A percentile compares a stretch with the other conserved stretches of the same genome.
phyloP scores from a whole-genome alignment of 768 basidiomycete species.

The Tulasnella sp. region DNA sequence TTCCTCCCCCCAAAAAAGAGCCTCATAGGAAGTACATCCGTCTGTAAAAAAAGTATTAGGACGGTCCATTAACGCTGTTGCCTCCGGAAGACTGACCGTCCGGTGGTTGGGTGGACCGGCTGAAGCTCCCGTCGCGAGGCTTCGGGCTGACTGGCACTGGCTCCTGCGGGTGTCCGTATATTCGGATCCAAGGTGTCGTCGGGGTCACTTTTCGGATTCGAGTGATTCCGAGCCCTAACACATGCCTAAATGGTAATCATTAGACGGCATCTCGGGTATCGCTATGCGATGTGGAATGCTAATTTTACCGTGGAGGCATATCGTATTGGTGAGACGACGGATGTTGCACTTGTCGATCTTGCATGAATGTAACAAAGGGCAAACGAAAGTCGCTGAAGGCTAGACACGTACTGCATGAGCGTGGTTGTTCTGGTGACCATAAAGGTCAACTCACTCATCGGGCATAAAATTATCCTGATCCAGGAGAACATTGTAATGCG shows the following conservation, averaged over 20 bases:
- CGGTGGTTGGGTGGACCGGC: background rate
- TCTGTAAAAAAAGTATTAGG: background rate
- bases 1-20: too few relatives aligned
- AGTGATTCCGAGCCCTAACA: background rate
- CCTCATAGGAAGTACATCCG: background rate
- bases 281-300: slow-evolving; percentile 34
- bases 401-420: slow-evolving; percentile 52
- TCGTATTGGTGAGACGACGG: background rate
- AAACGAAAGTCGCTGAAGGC: slow-evolving; percentile 8
- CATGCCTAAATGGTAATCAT: background rate
- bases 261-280: background rate
- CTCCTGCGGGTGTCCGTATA: too few relatives aligned
- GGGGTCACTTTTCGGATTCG: background rate
- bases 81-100: background rate
- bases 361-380: slow-evolving; percentile 9
- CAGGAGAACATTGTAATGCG: slow-evolving; percentile 15
- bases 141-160: too few relatives aligned
- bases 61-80: background rate
- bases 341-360: background rate
- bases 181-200: background rate
- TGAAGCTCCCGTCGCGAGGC: background rate
- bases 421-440: background rate
- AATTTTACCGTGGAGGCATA: background rate
- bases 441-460: background rate
- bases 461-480: slow-evolving; percentile 14